These are phyloP conservation scores for Solanum peruvianum DNA, from an alignment of 257 asterid species.

Conservation along the genomic window DNA sequence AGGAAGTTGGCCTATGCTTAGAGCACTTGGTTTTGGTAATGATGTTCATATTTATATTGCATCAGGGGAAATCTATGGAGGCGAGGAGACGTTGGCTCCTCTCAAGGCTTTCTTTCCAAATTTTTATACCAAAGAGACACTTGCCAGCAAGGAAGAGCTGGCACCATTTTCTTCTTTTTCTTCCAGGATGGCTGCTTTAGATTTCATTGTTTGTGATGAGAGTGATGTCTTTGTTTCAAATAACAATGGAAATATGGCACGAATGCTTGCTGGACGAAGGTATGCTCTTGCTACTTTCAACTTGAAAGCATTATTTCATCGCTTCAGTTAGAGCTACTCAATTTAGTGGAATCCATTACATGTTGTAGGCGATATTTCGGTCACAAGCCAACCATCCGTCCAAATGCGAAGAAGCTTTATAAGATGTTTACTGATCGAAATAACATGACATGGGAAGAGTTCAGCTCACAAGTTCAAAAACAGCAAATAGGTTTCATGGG, in stretches of 20 bases:
- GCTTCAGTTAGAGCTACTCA: neutral
- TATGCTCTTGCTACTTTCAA: neutral
- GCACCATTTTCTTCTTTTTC: slow-evolving; percentile 44
- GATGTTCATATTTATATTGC: slow-evolving; percentile 69
- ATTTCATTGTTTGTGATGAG: slow-evolving; percentile 69
- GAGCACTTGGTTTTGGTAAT: slow-evolving; percentile 56
- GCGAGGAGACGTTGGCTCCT: slow-evolving; percentile 51
- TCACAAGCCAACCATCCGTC: slow-evolving; percentile 67
- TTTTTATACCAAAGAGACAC: slow-evolving; percentile 57
- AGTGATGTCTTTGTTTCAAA: slow-evolving; percentile 70
- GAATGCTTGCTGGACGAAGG: slow-evolving; percentile 68
- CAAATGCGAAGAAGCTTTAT: slow-evolving; percentile 50
- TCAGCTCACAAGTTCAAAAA: slow-evolving; percentile 27
- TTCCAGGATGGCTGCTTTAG: slow-evolving; percentile 80
- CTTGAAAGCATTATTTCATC: neutral
- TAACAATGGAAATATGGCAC: slow-evolving; percentile 87
- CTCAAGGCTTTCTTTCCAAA: slow-evolving; percentile 62
- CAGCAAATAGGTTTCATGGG: slow-evolving; percentile 67
- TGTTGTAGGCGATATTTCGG: slow-evolving; percentile 57
- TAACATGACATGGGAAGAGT: slow-evolving; percentile 55
- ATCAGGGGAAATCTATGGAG: slow-evolving; percentile 65
- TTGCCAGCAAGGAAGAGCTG: slow-evolving; percentile 51
- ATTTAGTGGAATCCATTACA: neutral
- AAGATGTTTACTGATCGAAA: slow-evolving; percentile 23
- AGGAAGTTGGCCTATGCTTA: slow-evolving; percentile 67